Evolutionary conservation across 2,329 filamentous ascomycete species (phyloP).

Genomic region (Alternaria brassicicola): DNA sequence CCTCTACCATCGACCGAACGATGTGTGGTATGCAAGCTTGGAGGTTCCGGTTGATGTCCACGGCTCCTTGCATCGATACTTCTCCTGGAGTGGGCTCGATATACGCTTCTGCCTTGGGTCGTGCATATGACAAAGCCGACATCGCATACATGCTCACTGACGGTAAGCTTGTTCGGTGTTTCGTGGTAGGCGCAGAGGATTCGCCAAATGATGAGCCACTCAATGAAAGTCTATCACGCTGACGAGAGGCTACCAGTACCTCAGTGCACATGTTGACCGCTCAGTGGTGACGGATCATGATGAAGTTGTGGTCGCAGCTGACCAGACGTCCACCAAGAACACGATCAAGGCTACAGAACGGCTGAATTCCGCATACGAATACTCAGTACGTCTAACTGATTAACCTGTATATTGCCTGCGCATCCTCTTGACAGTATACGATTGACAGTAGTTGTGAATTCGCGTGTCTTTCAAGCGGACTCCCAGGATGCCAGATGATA

Average conservation of each 20-base stretch:
- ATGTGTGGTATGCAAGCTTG: background rate
- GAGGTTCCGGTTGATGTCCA: background rate
- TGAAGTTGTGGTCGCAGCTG: background rate
- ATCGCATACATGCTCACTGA: background rate
- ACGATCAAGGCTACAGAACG: background rate
- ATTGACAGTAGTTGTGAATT: background rate
- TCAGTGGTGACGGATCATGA: background rate
- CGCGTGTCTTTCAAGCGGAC: background rate
- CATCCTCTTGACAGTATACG: accelerated
- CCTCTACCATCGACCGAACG: background rate
- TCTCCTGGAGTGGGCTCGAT: background rate
- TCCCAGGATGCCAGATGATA: background rate
- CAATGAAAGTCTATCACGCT: background rate
- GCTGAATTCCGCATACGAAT: background rate
- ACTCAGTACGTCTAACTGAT: background rate
- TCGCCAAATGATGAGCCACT: background rate
- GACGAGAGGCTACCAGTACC: background rate
- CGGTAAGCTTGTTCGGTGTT: background rate
- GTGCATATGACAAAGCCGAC: background rate
- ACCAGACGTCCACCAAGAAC: background rate
- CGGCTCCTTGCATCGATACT: too few species aligned
- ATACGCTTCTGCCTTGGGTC: too few species aligned
- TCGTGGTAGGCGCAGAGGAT: accelerated
- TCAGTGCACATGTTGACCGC: background rate
- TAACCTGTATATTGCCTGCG: background rate